Evolutionary conservation across 129 eudicot genomes (phyloP).

Genomic region (Arctium lappa): DNA sequence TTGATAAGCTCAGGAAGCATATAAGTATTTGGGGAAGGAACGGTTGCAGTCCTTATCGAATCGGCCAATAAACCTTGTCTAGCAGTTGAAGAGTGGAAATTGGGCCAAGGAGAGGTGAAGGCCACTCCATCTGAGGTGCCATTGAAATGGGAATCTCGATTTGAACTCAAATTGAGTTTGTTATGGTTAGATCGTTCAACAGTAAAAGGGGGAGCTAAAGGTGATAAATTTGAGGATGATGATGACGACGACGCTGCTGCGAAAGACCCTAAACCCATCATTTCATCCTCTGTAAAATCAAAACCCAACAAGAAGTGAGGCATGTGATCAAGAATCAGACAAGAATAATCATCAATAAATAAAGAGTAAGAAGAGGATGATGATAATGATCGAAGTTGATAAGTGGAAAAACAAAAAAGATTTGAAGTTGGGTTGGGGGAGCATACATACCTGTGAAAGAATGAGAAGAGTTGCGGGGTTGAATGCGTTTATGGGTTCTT

Average conservation of each 20-base stretch:
- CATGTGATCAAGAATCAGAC: background rate
- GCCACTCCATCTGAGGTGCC: conserved; percentile 27
- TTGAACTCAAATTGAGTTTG: conserved; percentile 35
- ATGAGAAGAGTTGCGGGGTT: background rate
- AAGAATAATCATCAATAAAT: background rate
- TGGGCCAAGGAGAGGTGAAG: conserved; percentile 46
- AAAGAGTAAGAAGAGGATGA: background rate
- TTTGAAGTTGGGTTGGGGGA: background rate
- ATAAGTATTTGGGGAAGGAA: conserved; percentile 17
- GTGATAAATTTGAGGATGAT: conserved; percentile 63
- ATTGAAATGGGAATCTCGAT: conserved; percentile 33
- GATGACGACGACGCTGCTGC: conserved; percentile 44
- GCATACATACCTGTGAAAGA: background rate
- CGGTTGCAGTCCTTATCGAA: conserved; percentile 22
- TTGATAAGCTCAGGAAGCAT: background rate
- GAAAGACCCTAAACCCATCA: conserved; percentile 63
- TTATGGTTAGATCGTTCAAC: conserved; percentile 56
- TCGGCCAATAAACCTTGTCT: conserved; percentile 33
- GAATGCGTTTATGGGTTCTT: background rate
- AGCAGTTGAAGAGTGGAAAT: conserved; percentile 34
- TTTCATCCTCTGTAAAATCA: conserved; percentile 1
- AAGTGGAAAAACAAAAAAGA: background rate
- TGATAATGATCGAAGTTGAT: too few species aligned
- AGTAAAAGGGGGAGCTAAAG: conserved; percentile 79
- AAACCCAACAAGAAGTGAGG: conserved; percentile 8